Base-by-base conservation (phyloP, 208 protist species). In the Herpetomonas tarakana region DNA sequence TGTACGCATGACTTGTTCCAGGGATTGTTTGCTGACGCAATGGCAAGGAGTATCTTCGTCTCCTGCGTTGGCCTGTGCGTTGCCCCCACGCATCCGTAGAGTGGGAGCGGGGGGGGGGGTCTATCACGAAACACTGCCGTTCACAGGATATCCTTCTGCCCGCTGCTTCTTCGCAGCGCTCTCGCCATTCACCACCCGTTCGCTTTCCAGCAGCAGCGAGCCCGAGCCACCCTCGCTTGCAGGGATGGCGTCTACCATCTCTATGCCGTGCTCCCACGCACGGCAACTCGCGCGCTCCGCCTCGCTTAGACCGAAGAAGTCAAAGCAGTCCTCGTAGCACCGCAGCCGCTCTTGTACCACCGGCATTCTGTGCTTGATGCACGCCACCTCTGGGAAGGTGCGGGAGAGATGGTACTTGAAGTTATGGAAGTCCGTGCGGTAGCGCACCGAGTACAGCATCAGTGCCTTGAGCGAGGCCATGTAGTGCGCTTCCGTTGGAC, bases 361-460 rank as follows among this genome's bases (percentile, higher is more conserved):
- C 55, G 41, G 30, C 89, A 95, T 91, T 50, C 79, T 65, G 26
- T 68, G 71, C 58, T 69, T 84, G n/a, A 95, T 58, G 4, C 63
- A 68, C 52, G 53, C 58, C n/a, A 88, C 74, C 35, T 75, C 76
- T 7, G 88, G 81, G 31, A 93, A 79, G 41, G 74, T 64, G n/a
- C 88, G 78, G 14, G 84, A 90, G 27, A 97, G 75, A 60, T 92
- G 83, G 68, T 97, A 97, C 78, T 97, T 97, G 55, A 88, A 80
- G 68, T 88, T 86, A 28, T 72, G 74, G 55, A 92, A 96, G 26
- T 56, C 60, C 46, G 72, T 78, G n/a, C 72, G 65, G 52, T 92
- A 94, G 29, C 70, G 72, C 30, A 82, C 60, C 18, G 78, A 62
- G 65, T 81, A 83, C 21, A 78, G 65, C 53, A 86, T 59, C 44